Base-by-base conservation (phyloP, 768 basidiomycete species). In the Leccinum barrowsii region DNA sequence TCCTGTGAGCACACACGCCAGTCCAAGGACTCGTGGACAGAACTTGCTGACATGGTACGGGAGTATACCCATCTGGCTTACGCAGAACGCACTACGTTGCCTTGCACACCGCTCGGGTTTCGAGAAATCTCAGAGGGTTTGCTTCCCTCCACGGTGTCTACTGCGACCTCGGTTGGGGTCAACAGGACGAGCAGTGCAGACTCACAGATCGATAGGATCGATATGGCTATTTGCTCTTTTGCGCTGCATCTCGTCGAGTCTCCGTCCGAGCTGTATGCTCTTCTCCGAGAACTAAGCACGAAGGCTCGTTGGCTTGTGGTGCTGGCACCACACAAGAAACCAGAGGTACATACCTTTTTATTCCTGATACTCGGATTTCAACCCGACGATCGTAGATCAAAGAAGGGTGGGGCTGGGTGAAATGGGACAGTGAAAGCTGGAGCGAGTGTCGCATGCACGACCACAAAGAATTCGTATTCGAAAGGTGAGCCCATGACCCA, bases 301-400 rank as follows among this genome's bases (percentile, higher is more conserved):
- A 84, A 83, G 65, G 77, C 78, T 3, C 72, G 72, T 32, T 90
- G 87, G 86, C 76, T 92, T 8, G 78, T 88, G 34, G 78, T 90
- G 5, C 73, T 89, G 34, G 86, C 86, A 2, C 87, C 88, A 21
- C 88, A 90, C 70, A 91, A 90, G 72, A 87, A 83, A 62, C 89
- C 89, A 19, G 86, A 87, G 72, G 87, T 87, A 61, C 42, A 66
- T 57, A 7, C 17, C 15, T n/a, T 10, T 35, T 57, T n/a, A 53
- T 35, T 40, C 12, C 17, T 34, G 3, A 24, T 34, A 15, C 7
- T n/a, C 10, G 10, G 10, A 42, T 32, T 19, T 54, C 51, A 55
- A 26, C 12, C 30, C 17, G 7, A 32, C 53, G 17, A 42, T 49
- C 42, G 8, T 42, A 86, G 85, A 82, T 87, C 62, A 86, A 85